Evolutionary conservation across 2,329 filamentous ascomycete genomes (phyloP).

Genomic region (Arachnopeziza araneosa): DNA sequence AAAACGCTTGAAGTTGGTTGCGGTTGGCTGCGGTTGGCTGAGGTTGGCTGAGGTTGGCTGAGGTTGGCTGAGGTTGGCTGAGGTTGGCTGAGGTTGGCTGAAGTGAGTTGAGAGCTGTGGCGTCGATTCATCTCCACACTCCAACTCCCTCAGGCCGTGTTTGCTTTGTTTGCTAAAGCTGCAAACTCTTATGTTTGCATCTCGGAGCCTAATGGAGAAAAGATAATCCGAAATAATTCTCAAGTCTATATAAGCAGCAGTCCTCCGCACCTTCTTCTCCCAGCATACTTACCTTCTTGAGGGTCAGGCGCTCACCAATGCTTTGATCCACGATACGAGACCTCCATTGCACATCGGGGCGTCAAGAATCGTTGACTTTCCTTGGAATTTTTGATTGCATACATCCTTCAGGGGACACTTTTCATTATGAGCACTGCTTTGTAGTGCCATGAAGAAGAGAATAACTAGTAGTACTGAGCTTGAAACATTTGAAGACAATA

Average conservation of each 20-base stretch:
- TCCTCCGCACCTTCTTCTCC: not conserved
- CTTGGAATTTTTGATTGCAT: constrained; percentile 45
- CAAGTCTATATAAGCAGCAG: not conserved
- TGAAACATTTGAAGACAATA: too few species aligned
- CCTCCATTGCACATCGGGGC: constrained; percentile 55
- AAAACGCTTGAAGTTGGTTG: too few species aligned
- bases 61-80: too few species aligned
- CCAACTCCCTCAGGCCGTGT: too few species aligned
- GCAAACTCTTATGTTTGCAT: not conserved
- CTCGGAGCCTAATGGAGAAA: too few species aligned
- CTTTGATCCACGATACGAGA: constrained; percentile 31
- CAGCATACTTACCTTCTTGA: constrained; percentile 35
- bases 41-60: too few species aligned
- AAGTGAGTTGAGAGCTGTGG: too few species aligned
- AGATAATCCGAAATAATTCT: too few species aligned
- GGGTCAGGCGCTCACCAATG: constrained; percentile 27
- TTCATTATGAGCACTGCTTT: constrained; percentile 16
- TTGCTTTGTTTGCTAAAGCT: not conserved
- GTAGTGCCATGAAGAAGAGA: not conserved
- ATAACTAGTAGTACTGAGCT: too few species aligned
- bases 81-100: too few species aligned
- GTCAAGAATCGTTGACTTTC: constrained; percentile 33
- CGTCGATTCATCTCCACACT: too few species aligned
- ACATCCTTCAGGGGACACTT: constrained; percentile 17
- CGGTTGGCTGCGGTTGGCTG: too few species aligned